Conservation (phyloP, 2,329 filamentous ascomycete species). For the Aureobasidium musti region DNA sequence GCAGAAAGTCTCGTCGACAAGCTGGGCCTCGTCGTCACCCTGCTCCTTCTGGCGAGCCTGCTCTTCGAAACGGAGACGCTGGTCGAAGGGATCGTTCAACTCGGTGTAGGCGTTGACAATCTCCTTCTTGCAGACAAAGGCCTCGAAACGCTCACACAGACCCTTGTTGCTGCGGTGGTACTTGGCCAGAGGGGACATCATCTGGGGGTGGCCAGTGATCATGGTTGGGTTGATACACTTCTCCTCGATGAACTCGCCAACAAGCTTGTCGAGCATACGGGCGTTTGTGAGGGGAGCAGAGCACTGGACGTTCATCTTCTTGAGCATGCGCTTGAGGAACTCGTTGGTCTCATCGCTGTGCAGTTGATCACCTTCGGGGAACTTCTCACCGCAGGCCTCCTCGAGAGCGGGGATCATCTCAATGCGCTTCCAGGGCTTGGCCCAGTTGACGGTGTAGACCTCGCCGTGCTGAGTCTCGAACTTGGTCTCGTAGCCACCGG, state of each 20-base stretch:
- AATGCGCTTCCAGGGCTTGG: constrained; percentile 85
- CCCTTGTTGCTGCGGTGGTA: constrained; percentile 80
- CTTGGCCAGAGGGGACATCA: constrained; percentile 97
- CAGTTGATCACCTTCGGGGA: constrained; percentile 83
- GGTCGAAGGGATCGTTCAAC: constrained; percentile 95
- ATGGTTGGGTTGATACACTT: constrained; percentile 92
- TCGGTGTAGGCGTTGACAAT: constrained; percentile 97
- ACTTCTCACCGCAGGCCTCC: constrained; percentile 86
- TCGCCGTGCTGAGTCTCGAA: constrained; percentile 88
- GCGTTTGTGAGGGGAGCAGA: constrained; percentile 88
- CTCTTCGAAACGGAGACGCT: constrained; percentile 89
- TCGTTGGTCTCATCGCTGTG: constrained; percentile 87
- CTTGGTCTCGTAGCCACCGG: constrained; percentile 78
- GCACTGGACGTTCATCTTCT: constrained; percentile 90
- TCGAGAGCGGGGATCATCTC: constrained; percentile 96
- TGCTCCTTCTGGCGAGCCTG: constrained; percentile 94
- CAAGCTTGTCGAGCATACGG: constrained; percentile 91
- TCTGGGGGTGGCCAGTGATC: constrained; percentile 74
- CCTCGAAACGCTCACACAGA: constrained; percentile 95
- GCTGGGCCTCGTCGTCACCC: constrained; percentile 95
- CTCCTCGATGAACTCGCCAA: constrained; percentile 90
- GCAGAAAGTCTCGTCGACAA: constrained; percentile 95
- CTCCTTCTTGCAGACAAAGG: constrained; percentile 96
- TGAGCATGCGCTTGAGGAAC: constrained; percentile 79
- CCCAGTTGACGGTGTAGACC: constrained; percentile 91